These are phyloP conservation scores for Osmozyma mogii DNA, from an alignment of 805 yeast species.

Conservation along the genomic window DNA sequence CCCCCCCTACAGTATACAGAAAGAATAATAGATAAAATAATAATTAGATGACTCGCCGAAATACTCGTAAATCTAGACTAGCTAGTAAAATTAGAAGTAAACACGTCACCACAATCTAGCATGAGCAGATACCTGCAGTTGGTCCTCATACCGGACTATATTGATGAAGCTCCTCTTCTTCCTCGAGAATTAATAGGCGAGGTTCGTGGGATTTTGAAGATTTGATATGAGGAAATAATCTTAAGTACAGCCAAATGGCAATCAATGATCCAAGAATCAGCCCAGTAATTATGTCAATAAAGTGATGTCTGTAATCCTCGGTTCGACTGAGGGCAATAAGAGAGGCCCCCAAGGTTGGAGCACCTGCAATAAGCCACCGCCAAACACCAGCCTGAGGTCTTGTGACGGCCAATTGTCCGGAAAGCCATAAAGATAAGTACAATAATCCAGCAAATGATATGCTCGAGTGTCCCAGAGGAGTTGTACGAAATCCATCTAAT, in stretches of 20 bases:
- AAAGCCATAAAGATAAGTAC: slow-evolving; percentile 54
- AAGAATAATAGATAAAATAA: no score
- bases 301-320: slow-evolving; percentile 91
- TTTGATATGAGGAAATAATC: slow-evolving; percentile 40
- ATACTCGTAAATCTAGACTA: no score
- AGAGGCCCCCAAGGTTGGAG: slow-evolving; percentile 63
- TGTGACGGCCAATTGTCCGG: slow-evolving; percentile 51
- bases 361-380: slow-evolving; percentile 45
- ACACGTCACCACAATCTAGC: no score
- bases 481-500: slow-evolving; percentile 70
- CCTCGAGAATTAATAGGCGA: slow-evolving; percentile 13
- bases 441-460: slow-evolving; percentile 63
- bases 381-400: slow-evolving; percentile 49
- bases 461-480: slow-evolving; percentile 78
- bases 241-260: slow-evolving; percentile 51
- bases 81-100: no score
- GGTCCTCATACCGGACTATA: no score
- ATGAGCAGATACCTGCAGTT: no score
- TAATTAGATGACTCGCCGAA: no score
- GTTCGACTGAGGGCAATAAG: slow-evolving; percentile 81
- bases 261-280: slow-evolving; percentile 52
- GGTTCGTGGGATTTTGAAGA: slow-evolving; percentile 34
- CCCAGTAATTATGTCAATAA: slow-evolving; percentile 75
- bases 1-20: no score
- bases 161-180: slow-evolving; percentile 5